Conservation (phyloP, 495 filamentous ascomycete species). For the Hypomontagnella submonticulosa region DNA sequence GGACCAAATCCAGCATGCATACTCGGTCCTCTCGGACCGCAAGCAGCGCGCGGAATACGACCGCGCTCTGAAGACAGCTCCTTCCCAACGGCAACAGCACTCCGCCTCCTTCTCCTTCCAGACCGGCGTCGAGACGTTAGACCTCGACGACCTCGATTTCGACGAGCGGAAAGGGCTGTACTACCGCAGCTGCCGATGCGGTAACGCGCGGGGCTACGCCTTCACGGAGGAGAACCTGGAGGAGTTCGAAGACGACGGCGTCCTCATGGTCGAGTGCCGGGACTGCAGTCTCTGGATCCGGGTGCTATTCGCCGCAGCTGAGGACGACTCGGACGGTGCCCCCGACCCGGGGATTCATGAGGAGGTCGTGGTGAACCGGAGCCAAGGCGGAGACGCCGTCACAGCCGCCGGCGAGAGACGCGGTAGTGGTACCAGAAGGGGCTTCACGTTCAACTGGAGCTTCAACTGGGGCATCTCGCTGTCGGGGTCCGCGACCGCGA, state of each 20-base stretch:
- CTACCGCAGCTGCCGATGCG: constrained; percentile 82
- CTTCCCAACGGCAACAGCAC: constrained; percentile 7
- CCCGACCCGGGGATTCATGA: neutral
- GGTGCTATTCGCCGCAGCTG: constrained; percentile 74
- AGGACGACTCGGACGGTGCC: constrained; percentile 48
- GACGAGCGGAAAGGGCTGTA: constrained; percentile 65
- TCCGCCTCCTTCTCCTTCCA: constrained; percentile 56
- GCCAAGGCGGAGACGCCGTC: constrained; percentile 7
- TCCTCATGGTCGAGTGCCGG: constrained; percentile 79
- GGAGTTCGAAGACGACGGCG: constrained; percentile 69
- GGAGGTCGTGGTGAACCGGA: constrained; percentile 1
- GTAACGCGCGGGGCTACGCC: constrained; percentile 76
- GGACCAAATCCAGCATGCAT: constrained; percentile 84
- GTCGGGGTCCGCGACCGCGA: constrained; percentile 28
- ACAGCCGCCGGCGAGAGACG: constrained; percentile 22
- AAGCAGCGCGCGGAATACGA: constrained; percentile 73
- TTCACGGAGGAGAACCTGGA: constrained; percentile 78
- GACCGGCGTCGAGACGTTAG: constrained; percentile 80
- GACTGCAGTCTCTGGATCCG: constrained; percentile 87
- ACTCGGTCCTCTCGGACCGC: constrained; percentile 72
- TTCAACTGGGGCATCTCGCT: constrained; percentile 46
- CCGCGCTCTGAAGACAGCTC: constrained; percentile 53
- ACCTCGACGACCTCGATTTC: constrained; percentile 79
- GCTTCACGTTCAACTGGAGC: constrained; percentile 44
- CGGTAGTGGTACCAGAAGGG: constrained; percentile 31